Conservation (phyloP, 2,329 filamentous ascomycete genomes). For the Daldinia sp. region DNA sequence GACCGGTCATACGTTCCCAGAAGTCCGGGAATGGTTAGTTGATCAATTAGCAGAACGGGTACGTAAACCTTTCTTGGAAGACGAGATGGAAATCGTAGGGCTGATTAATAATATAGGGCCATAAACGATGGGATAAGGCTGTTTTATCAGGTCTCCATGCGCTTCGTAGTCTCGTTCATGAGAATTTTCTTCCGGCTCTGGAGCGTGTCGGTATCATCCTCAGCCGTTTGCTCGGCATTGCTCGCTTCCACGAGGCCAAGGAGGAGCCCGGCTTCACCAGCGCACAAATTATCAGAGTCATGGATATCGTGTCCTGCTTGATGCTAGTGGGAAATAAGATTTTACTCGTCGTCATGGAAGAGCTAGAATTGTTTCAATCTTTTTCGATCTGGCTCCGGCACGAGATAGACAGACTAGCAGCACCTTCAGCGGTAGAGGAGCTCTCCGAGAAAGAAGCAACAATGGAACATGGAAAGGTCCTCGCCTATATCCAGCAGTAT, state of each 20-base stretch:
- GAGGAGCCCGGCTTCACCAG: conserved; percentile 73
- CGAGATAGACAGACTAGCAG: conserved; percentile 80
- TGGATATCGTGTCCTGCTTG: conserved; percentile 79
- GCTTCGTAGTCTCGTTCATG: conserved; percentile 79
- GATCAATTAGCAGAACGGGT: conserved; percentile 83
- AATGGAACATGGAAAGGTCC: conserved; percentile 75
- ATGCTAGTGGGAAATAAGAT: conserved; percentile 78
- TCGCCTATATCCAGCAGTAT: conserved; percentile 79
- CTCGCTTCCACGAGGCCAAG: conserved; percentile 76
- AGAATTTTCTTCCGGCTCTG: conserved; percentile 87
- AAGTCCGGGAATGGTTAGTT: conserved; percentile 86
- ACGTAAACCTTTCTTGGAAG: conserved; percentile 44
- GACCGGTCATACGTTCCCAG: conserved; percentile 79
- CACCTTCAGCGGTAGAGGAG: conserved; percentile 72
- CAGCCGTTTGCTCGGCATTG: conserved; percentile 82
- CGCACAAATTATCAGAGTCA: conserved; percentile 67
- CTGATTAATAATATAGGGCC: conserved; percentile 64
- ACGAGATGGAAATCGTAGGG: not conserved
- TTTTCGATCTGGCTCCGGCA: conserved; percentile 88
- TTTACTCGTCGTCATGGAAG: conserved; percentile 74
- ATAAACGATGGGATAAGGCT: conserved; percentile 94
- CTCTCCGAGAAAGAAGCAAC: conserved; percentile 78
- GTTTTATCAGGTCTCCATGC: conserved; percentile 80
- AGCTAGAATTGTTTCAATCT: conserved; percentile 77
- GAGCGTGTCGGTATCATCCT: conserved; percentile 84